Evolutionary conservation across 2,329 filamentous ascomycete species (phyloP).

Genomic region (Paecilomyces dactylethromorphus): DNA sequence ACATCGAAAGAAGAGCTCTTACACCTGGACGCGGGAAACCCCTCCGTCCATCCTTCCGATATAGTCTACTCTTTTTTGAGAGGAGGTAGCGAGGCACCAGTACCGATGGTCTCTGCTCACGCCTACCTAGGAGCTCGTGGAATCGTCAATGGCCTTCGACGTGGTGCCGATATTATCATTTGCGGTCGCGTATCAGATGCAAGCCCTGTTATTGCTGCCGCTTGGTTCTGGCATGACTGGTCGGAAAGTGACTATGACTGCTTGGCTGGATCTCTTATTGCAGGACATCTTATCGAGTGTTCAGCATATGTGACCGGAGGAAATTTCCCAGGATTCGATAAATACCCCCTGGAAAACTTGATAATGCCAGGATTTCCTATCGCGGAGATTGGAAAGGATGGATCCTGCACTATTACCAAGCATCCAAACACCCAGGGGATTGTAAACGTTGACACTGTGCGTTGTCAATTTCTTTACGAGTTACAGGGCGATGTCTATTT

Average conservation of each 20-base stretch:
- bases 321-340: conserved; percentile 21
- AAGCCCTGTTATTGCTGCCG: conserved; percentile 22
- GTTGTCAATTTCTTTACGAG: conserved; percentile 41
- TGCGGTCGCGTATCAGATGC: conserved; percentile 36
- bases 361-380: conserved; percentile 25
- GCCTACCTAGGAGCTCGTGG: neutral
- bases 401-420: conserved; percentile 12
- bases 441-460: conserved; percentile 33
- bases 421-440: conserved; percentile 14
- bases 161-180: conserved; percentile 38
- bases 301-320: conserved; percentile 17
- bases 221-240: conserved; percentile 28
- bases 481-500: conserved; percentile 26
- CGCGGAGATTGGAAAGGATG: conserved; percentile 14
- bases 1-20: no score
- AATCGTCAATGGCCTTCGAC: conserved; percentile 25
- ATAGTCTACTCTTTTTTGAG: no score
- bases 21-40: no score
- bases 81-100: no score
- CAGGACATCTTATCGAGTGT: conserved; percentile 23
- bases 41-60: no score
- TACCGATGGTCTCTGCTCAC: neutral
- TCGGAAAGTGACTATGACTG: conserved; percentile 14
- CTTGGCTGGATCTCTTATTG: conserved; percentile 20
- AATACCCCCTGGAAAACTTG: conserved; percentile 5